A percentile compares a stretch with the other conserved stretches of the same genome.
Evolutionary conservation across 2,329 filamentous ascomycete genomes (phyloP).

Genomic region (Calycina herbarum): DNA sequence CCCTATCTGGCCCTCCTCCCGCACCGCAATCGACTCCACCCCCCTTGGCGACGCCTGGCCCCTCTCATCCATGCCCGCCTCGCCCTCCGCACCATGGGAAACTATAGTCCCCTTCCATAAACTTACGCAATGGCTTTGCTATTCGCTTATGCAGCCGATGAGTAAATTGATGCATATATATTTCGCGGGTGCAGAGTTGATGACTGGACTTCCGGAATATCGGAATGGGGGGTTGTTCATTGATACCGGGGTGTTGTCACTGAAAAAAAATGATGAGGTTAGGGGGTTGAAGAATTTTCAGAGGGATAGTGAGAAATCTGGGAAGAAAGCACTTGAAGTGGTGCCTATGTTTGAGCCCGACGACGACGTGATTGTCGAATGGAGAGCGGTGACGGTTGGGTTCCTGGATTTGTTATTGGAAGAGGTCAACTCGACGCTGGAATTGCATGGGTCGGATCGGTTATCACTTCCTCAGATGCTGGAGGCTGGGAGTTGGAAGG

Average conservation of each 20-base stretch:
- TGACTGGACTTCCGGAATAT: constrained; percentile 90
- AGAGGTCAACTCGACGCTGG: constrained; percentile 68
- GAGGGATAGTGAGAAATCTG: constrained; percentile 70
- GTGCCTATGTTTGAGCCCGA: constrained; percentile 71
- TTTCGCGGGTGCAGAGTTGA: constrained; percentile 76
- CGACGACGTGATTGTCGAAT: constrained; percentile 79
- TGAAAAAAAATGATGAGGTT: constrained; percentile 69
- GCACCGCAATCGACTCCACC: constrained; percentile 83
- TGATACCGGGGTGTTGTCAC: constrained; percentile 75
- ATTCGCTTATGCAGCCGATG: constrained; percentile 93
- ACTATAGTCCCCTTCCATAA: constrained; percentile 91
- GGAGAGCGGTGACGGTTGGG: constrained; percentile 73
- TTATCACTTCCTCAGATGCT: constrained; percentile 84
- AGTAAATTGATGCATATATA: constrained; percentile 75
- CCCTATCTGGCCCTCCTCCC: constrained; percentile 84
- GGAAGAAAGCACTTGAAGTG: constrained; percentile 70
- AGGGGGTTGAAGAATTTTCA: constrained; percentile 70
- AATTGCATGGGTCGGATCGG: constrained; percentile 66
- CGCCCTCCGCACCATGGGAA: constrained; percentile 63
- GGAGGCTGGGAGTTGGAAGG: constrained; percentile 98
- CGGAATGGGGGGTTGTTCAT: constrained; percentile 88
- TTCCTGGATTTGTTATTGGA: constrained; percentile 70
- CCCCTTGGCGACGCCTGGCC: constrained; percentile 94
- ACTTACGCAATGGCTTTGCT: constrained; percentile 90
- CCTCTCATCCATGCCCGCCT: constrained; percentile 74